Evolutionary conservation across 2,329 filamentous ascomycete species (phyloP), one percentile per base, ranked within the genome.

Genomic region (Acrocalymma vagum): DNA sequence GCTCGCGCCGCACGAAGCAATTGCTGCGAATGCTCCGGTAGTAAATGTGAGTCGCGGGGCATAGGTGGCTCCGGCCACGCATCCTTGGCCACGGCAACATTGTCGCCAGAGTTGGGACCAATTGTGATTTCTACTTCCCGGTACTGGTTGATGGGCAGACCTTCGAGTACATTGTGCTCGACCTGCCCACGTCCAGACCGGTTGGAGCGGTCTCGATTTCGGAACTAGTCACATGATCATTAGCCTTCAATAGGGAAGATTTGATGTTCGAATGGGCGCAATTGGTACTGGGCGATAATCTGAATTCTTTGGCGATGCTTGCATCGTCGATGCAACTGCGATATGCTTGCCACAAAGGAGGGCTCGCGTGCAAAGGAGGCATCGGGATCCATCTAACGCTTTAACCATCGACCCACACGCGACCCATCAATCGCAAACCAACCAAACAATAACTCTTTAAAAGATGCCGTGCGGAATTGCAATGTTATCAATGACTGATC

Each of bases 101-200:
- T 87, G 48, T 83, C 76, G 24, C 82, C 78, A 8, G 80, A 75
- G 9, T 82, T 82, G 36, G 89, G 85, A 53, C 83, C 84, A 62
- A 93, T 75, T 27, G 75, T 86, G 41, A 90, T 51, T 39, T 73
- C 71, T 43, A 87, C 84, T 51, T 88, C 84, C 40, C 88, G 85
- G 87, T 91, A 97, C 80, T 95, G 90, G 62, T 91, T 87, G 42
- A 96, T 87, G 11, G 93, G 93, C 9, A 96, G 80, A 45, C 91
- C 90, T 78, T 82, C 76, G 33, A 83, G 79, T 33, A 85, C 77
- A 74, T 87, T 85, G 63, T 86, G 82, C 52, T 88, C 84, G 37
- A 79, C 74, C 53, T 82, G 79, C 28, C 73, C 73, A 46, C 81
- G 79, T 42, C 79, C 76, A 44, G 78, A 79, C 53, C 82, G 77